These are phyloP conservation scores for Leishmania arabica DNA, from an alignment of 208 protist species.

Conservation along the genomic window DNA sequence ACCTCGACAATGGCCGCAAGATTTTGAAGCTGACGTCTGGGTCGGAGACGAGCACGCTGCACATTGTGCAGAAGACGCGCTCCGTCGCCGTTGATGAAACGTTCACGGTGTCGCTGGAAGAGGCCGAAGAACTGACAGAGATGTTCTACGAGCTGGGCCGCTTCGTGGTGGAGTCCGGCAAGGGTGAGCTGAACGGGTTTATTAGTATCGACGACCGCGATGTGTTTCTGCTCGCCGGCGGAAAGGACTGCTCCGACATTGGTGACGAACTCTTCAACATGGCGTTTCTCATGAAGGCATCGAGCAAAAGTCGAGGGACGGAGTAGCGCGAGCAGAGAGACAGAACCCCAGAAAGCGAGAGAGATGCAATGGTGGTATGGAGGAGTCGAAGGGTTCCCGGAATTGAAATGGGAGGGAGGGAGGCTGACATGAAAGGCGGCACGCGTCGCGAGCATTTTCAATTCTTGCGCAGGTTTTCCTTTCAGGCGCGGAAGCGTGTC, in stretches of 20 bases:
- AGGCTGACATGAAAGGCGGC: background rate
- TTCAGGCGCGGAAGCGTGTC: background rate
- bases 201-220: constrained; percentile 86
- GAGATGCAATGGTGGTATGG: background rate
- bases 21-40: constrained; percentile 56
- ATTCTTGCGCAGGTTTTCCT: background rate
- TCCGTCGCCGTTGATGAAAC: constrained; percentile 57
- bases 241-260: constrained; percentile 71
- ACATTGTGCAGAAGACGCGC: constrained; percentile 73
- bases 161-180: constrained; percentile 71
- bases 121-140: constrained; percentile 77
- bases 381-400: background rate
- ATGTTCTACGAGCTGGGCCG: constrained; percentile 82
- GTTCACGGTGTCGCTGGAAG: constrained; percentile 61
- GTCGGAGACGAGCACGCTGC: constrained; percentile 60
- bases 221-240: constrained; percentile 67
- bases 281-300: constrained; percentile 60
- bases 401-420: background rate
- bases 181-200: constrained; percentile 74
- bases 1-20: constrained; percentile 79
- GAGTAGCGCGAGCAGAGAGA: too few relatives aligned
- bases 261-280: constrained; percentile 86
- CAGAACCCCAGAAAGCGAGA: background rate
- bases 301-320: constrained; percentile 5
- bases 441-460: background rate